Percentiles rank a stretch among this genome's conserved stretches.
Conservation (phyloP, 352 stramenopile genomes). For the Phytophthora fragariae region DNA sequence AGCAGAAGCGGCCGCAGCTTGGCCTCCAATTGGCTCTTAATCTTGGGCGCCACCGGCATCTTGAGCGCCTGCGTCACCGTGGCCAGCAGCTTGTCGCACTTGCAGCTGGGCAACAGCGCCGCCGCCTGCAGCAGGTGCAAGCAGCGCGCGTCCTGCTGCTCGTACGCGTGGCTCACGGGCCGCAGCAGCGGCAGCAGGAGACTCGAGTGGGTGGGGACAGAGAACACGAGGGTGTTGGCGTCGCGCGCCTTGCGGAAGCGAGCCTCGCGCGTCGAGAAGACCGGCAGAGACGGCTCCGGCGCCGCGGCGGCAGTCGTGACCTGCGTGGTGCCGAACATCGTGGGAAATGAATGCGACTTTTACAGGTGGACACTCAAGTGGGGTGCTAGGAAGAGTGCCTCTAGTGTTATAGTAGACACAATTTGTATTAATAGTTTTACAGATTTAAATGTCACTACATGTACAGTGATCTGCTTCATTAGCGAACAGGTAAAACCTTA, state of each 20-base stretch:
- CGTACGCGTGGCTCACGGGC: conserved; percentile 59
- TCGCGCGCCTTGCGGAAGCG: conserved; percentile 62
- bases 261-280: conserved; percentile 62
- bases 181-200: conserved; percentile 62
- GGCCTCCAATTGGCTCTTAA: conserved; percentile 43
- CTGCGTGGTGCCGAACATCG: conserved; percentile 30
- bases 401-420: too few species aligned
- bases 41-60: conserved; percentile 46
- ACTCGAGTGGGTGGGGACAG: conserved; percentile 55
- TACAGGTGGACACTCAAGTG: too few species aligned
- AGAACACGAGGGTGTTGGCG: conserved; percentile 66
- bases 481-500: too few species aligned
- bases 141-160: conserved; percentile 70
- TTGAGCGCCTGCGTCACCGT: conserved; percentile 60
- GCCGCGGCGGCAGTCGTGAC: background rate
- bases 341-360: conserved; percentile 4
- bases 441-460: too few species aligned
- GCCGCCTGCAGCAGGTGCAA: conserved; percentile 74
- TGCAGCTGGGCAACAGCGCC: conserved; percentile 67
- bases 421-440: too few species aligned
- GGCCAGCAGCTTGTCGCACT: conserved; percentile 56
- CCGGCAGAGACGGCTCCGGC: conserved; percentile 42
- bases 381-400: too few species aligned
- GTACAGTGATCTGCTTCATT: too few species aligned
- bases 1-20: conserved; percentile 40